Conservation (phyloP, 2,329 filamentous ascomycete genomes). For the Hypocreales sp. region DNA sequence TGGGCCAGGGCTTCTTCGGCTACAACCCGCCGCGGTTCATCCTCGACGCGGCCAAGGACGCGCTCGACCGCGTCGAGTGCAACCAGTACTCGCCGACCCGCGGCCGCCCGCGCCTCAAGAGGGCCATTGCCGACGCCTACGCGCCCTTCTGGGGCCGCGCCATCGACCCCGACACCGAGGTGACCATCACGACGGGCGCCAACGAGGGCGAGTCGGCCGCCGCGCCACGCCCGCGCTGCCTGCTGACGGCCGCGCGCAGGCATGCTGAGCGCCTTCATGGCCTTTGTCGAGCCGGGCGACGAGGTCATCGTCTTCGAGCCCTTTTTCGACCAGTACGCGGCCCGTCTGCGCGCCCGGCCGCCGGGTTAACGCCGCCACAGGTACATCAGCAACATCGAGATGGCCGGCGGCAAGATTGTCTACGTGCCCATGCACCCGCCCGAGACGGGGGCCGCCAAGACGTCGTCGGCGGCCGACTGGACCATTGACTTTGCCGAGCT, state of each 20-base stretch:
- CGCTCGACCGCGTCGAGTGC: constrained; percentile 83
- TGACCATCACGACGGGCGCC: constrained; percentile 85
- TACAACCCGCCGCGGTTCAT: constrained; percentile 92
- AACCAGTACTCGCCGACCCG: constrained; percentile 98
- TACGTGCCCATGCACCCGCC: constrained; percentile 94
- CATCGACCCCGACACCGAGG: constrained; percentile 78
- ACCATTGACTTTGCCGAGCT: constrained; percentile 71
- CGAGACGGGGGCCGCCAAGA: constrained; percentile 59
- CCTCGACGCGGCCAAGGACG: constrained; percentile 77
- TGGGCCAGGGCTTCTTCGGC: constrained; percentile 62
- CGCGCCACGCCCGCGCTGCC: constrained; percentile 22
- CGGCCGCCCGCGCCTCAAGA: constrained; percentile 78
- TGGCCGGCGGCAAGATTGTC: constrained; percentile 87
- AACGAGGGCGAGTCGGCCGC: constrained; percentile 42
- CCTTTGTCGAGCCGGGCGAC: constrained; percentile 82
- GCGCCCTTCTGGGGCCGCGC: constrained; percentile 72
- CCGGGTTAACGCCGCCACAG: constrained; percentile 4
- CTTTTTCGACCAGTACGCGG: constrained; percentile 77
- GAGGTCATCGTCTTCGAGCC: constrained; percentile 98
- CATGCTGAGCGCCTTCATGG: constrained; percentile 97
- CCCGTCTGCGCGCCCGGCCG: too few species aligned
- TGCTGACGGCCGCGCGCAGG: constrained; percentile 14
- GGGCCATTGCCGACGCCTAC: constrained; percentile 88
- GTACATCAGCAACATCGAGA: constrained; percentile 93
- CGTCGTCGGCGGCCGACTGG: constrained; percentile 80